Conservation (phyloP, 306 rosid genomes). For the Mimosa bimucronata region DNA sequence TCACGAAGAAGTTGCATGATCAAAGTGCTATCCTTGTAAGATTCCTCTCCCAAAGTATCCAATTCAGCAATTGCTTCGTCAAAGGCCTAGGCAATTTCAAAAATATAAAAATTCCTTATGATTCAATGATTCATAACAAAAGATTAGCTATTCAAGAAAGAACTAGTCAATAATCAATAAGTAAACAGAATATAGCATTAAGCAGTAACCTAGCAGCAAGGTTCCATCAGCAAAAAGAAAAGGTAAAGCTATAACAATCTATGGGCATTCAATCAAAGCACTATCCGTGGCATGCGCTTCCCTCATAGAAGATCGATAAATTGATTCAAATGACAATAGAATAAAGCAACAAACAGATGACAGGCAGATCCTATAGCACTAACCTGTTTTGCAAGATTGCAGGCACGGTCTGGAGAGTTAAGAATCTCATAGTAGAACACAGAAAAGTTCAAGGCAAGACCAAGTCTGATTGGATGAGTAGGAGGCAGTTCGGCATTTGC, state of each 20-base stretch:
- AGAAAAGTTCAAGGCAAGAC: constrained; percentile 95
- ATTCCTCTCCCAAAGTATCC: constrained; percentile 97
- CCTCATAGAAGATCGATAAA: background rate
- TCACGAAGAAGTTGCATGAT: constrained; percentile 99
- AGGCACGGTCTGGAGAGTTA: constrained; percentile 98
- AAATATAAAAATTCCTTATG: background rate
- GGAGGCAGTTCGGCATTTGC: constrained; percentile 91
- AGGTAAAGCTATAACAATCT: background rate
- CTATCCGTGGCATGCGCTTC: background rate
- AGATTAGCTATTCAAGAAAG: background rate
- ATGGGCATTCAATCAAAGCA: background rate
- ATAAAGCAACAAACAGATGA: background rate
- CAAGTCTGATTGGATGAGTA: constrained; percentile 96
- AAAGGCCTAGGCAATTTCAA: constrained; percentile 64
- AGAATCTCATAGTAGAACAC: constrained; percentile 96
- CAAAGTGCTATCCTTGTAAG: constrained; percentile 99
- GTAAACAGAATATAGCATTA: background rate
- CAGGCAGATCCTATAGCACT: constrained; percentile 15
- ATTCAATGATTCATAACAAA: constrained; percentile 15
- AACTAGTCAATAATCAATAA: background rate
- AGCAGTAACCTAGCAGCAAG: constrained; percentile 19
- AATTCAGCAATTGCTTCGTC: constrained; percentile 99
- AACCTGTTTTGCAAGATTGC: constrained; percentile 99
- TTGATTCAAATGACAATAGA: background rate
- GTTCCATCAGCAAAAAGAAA: constrained; percentile 24